Percentiles rank a stretch among this genome's conserved stretches.
These are phyloP conservation scores for Pelargonium australe DNA, from an alignment of 441 rosid species.

Conservation along the genomic window DNA sequence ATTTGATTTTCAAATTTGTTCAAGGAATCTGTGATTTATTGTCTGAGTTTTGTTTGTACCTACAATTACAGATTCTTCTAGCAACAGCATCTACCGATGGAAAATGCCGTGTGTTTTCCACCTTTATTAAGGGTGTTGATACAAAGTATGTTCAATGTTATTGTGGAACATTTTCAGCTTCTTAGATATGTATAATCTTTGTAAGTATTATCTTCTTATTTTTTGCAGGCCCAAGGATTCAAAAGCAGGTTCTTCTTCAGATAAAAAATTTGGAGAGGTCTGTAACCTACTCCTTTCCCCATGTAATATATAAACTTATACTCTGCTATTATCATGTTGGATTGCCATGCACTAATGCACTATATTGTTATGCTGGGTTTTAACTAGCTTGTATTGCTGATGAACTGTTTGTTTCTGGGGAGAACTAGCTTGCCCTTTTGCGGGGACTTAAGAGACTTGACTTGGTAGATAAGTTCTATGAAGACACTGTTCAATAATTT, in stretches of 20 bases:
- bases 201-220: conserved; percentile 17
- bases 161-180: conserved; percentile 6
- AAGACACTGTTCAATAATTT: too few relatives aligned
- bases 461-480: too few relatives aligned
- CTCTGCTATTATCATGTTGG: conserved; percentile 5
- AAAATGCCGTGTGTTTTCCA: conserved; percentile 89
- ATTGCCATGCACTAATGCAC: background rate
- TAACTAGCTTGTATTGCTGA: background rate
- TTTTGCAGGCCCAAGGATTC: conserved; percentile 48
- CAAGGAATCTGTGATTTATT: background rate
- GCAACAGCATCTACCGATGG: conserved; percentile 98
- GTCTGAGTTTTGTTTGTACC: conserved; percentile 14
- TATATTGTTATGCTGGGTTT: conserved; percentile 13
- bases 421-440: background rate
- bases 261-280: conserved; percentile 95
- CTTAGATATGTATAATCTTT: background rate
- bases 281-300: conserved; percentile 15
- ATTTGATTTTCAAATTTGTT: background rate
- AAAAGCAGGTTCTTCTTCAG: conserved; percentile 59
- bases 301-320: conserved; percentile 6
- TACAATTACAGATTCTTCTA: conserved; percentile 57
- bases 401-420: background rate
- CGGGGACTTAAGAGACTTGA: background rate
- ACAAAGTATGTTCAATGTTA: conserved; percentile 43
- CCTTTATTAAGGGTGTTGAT: conserved; percentile 97